Evolutionary conservation across 495 filamentous ascomycete species (phyloP).

Genomic region (Cudoniella acicularis): DNA sequence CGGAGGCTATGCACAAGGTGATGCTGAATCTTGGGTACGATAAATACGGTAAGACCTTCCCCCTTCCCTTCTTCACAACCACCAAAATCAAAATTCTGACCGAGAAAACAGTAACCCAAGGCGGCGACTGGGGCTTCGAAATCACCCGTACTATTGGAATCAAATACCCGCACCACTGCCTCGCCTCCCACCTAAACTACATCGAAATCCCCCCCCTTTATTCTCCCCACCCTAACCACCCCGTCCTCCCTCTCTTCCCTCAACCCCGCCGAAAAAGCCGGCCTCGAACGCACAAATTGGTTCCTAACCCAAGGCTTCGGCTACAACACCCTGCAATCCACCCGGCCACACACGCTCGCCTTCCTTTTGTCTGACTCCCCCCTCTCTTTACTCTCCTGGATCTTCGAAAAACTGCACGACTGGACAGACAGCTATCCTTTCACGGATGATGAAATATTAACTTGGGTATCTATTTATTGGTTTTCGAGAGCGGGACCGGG

Average conservation of each 20-base stretch:
- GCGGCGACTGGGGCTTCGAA: constrained; percentile 65
- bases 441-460: constrained; percentile 64
- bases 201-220: not conserved
- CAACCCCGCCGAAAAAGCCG: constrained; percentile 35
- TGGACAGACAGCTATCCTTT: constrained; percentile 65
- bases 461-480: constrained; percentile 61
- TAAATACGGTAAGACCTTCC: constrained; percentile 45
- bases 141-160: constrained; percentile 56
- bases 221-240: constrained; percentile 40
- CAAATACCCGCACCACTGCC: constrained; percentile 50
- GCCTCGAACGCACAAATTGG: constrained; percentile 45
- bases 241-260: constrained; percentile 33
- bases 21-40: constrained; percentile 64
- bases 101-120: constrained; percentile 52
- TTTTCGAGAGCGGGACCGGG: constrained; percentile 54
- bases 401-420: constrained; percentile 66
- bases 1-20: constrained; percentile 55
- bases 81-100: not conserved
- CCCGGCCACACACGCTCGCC: constrained; percentile 60
- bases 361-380: constrained; percentile 55
- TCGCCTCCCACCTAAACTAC: constrained; percentile 49
- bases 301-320: constrained; percentile 50
- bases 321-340: constrained; percentile 51
- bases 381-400: constrained; percentile 58
- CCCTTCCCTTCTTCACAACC: not conserved